Percentiles rank a stretch among this genome's conserved stretches.
These are phyloP conservation scores for Dactylella cylindrospora DNA, from an alignment of 2,329 filamentous ascomycete species.

Conservation along the genomic window DNA sequence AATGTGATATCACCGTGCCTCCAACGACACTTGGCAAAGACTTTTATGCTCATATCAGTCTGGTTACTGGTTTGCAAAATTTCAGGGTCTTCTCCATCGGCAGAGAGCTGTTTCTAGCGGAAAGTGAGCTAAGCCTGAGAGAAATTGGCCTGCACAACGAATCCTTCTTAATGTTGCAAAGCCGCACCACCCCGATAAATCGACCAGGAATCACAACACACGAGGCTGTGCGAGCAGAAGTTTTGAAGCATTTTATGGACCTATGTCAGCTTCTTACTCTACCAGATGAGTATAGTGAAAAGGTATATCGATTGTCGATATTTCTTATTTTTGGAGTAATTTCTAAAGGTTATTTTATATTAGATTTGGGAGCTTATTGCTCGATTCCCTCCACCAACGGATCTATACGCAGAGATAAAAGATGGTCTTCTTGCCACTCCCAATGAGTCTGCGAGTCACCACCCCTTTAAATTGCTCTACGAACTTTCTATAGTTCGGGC, in stretches of 20 bases:
- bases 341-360: neutral
- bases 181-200: constrained; percentile 24
- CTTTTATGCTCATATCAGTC: constrained; percentile 26
- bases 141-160: constrained; percentile 45
- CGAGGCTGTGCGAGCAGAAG: constrained; percentile 68
- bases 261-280: constrained; percentile 79
- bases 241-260: constrained; percentile 78
- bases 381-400: constrained; percentile 24
- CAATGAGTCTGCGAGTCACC: constrained; percentile 15
- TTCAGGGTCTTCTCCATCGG: constrained; percentile 46
- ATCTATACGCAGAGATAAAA: constrained; percentile 33
- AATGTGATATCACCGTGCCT: constrained; percentile 40
- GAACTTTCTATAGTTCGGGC: constrained; percentile 21
- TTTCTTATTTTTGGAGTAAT: neutral
- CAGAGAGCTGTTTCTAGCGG: constrained; percentile 46
- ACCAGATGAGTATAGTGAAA: constrained; percentile 55
- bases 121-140: constrained; percentile 44
- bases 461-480: constrained; percentile 37
- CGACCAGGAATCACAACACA: constrained; percentile 28
- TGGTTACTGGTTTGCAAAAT: constrained; percentile 36
- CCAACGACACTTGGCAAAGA: constrained; percentile 19
- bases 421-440: constrained; percentile 18
- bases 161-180: constrained; percentile 42
- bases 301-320: constrained; percentile 3
- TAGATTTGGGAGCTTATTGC: constrained; percentile 40